Evolutionary conservation across 371 early-diverging fungal species (phyloP).

Genomic region (Mucor ambiguus): DNA sequence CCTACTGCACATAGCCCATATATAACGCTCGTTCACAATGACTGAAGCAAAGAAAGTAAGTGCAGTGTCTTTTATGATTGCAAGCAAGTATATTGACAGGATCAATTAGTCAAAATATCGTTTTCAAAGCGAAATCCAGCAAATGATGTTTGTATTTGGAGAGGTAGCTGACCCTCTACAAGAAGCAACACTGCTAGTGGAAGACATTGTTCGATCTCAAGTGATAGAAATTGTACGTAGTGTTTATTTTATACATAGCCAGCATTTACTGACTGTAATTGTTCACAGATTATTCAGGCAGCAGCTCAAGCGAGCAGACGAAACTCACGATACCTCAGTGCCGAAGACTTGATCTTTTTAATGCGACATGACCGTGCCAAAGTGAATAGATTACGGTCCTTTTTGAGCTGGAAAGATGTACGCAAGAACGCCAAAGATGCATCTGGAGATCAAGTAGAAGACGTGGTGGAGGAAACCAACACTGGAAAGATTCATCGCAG

Average conservation of each 20-base stretch:
- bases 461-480: conserved; percentile 68
- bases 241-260: not conserved
- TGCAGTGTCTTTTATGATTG: not conserved
- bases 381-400: conserved; percentile 87
- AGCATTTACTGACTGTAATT: not conserved
- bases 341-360: conserved; percentile 96
- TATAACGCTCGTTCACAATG: not conserved
- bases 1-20: not conserved
- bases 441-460: conserved; percentile 71
- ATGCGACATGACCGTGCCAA: conserved; percentile 94
- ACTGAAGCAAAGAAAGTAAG: conserved; percentile 29
- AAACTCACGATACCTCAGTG: conserved; percentile 78
- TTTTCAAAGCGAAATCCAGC: conserved; percentile 79
- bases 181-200: conserved; percentile 86
- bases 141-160: conserved; percentile 99
- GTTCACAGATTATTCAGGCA: conserved; percentile 74
- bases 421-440: conserved; percentile 87
- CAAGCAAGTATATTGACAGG: not conserved
- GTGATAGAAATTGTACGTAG: conserved; percentile 86
- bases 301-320: conserved; percentile 85
- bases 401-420: conserved; percentile 95
- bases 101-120: conserved; percentile 33
- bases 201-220: conserved; percentile 95
- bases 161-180: conserved; percentile 89
- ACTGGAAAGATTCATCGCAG: conserved; percentile 70